These are phyloP conservation scores for Fraxinus pennsylvanica DNA, from an alignment of 257 asterid species.

Conservation along the genomic window DNA sequence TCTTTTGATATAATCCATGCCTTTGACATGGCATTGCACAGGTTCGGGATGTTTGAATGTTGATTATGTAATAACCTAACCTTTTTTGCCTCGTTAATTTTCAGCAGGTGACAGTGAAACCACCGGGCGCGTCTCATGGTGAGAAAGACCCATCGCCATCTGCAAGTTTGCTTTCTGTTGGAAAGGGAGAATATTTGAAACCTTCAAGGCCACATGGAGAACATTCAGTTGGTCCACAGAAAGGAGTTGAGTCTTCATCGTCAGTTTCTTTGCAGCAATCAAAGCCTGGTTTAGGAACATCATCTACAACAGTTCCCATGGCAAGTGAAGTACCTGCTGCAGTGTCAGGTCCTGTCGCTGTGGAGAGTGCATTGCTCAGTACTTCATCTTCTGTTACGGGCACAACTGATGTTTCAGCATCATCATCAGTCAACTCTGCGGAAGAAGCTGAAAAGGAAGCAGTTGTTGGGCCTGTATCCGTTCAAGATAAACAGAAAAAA, in stretches of 20 bases:
- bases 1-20: not conserved
- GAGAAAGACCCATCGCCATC: slow-evolving; percentile 52
- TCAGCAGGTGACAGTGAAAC: slow-evolving; percentile 73
- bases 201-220: slow-evolving; percentile 41
- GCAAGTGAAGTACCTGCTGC: slow-evolving; percentile 25
- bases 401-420: slow-evolving; percentile 33
- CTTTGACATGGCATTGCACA: slow-evolving; percentile 6
- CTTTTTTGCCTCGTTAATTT: not conserved
- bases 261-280: slow-evolving; percentile 39
- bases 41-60: slow-evolving; percentile 14
- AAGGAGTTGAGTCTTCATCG: slow-evolving; percentile 41
- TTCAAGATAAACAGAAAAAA: slow-evolving; percentile 36
- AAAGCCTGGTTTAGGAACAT: slow-evolving; percentile 47
- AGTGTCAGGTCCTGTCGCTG: slow-evolving; percentile 34
- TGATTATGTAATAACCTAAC: slow-evolving; percentile 11
- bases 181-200: slow-evolving; percentile 47
- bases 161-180: slow-evolving; percentile 39
- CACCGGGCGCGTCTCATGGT: slow-evolving; percentile 50
- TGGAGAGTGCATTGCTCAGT: slow-evolving; percentile 28
- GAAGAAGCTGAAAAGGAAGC: slow-evolving; percentile 31
- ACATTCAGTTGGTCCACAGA: slow-evolving; percentile 35
- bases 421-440: slow-evolving; percentile 28
- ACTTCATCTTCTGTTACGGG: slow-evolving; percentile 30
- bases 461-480: slow-evolving; percentile 32
- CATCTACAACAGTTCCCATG: slow-evolving; percentile 29